Evolutionary conservation across 352 stramenopile genomes (phyloP).

Genomic region (Globisporangium apiculatum): DNA sequence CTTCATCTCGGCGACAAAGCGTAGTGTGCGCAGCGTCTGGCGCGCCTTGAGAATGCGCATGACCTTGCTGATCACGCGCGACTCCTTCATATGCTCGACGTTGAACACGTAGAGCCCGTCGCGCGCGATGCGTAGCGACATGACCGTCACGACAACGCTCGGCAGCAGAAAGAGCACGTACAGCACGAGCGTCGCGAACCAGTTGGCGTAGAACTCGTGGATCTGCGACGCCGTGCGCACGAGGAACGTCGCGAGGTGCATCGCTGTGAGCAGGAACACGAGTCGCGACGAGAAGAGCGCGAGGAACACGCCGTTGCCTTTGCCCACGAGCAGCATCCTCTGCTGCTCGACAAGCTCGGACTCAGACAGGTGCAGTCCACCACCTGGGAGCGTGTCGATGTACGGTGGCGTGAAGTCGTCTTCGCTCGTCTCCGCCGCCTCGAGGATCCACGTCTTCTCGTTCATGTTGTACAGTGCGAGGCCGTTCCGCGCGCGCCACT

Average conservation of each 20-base stretch:
- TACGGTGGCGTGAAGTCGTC: conserved; percentile 47
- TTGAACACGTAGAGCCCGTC: conserved; percentile 70
- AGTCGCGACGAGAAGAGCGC: conserved; percentile 61
- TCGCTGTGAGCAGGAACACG: conserved; percentile 64
- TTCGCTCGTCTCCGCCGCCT: conserved; percentile 16
- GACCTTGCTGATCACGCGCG: conserved; percentile 56
- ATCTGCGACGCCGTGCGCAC: conserved; percentile 43
- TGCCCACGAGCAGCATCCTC: conserved; percentile 28
- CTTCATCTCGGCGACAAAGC: conserved; percentile 76
- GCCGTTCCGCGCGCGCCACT: conserved; percentile 42
- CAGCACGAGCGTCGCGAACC: conserved; percentile 20
- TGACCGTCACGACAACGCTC: conserved; percentile 48
- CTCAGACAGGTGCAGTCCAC: conserved; percentile 28
- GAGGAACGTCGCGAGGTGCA: conserved; percentile 61
- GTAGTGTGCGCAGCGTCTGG: conserved; percentile 65
- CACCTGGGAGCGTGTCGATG: conserved; percentile 29
- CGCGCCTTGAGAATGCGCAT: conserved; percentile 54
- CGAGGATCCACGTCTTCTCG: conserved; percentile 44
- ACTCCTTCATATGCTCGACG: conserved; percentile 67
- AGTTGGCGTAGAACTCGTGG: conserved; percentile 11
- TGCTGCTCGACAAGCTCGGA: conserved; percentile 34
- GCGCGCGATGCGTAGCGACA: conserved; percentile 57
- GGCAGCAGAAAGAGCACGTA: conserved; percentile 42
- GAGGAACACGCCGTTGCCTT: conserved; percentile 46
- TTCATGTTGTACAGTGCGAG: conserved; percentile 23